Evolutionary conservation across 805 yeast genomes (phyloP), one percentile per base, ranked within the genome.

Genomic region (Starmera quercuum): DNA sequence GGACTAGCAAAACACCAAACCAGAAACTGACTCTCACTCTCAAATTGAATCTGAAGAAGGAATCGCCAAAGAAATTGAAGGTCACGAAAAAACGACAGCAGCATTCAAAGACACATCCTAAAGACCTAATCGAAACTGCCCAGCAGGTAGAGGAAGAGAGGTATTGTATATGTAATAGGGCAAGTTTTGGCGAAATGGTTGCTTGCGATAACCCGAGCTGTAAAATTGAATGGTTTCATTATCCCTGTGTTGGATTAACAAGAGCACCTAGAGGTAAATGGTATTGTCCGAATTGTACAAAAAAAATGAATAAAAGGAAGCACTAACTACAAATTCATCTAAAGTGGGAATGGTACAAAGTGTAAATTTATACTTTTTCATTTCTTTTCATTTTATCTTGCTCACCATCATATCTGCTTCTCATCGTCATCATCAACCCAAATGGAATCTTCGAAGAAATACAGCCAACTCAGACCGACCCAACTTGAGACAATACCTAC

Each of bases 381-480:
- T 21, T 21, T 9, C 12, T 21, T 21, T 21, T 21, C 12, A 9
- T 21, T 21, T 21, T 23, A 23, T 23, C 7, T 23, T n/a, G 12
- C 2, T 23, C 7, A 23, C 13, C 12, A 9, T 12, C 24, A 21
- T 9, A 9, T 14, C 10, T 16, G 18, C 18, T 26, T 16, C 11
- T 26, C 20, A 11, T 26, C 41, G 16, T 19, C 30, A 7, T 31
- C 31, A 13, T 44, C 39, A 8, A 34, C 61, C 86, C 87, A 80
- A 3, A 82, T 63, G 6, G 73, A 66, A 47, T 86, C 95, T 51
- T 83, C 88, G 35, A 84, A 76, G 54, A 86, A 84, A 51, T 84
- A 88, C 34, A 83, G 61, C 95, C 95, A 88, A 39, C 83, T 77
- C 44, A 87, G 72, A 7, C 94, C 92, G 42, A 81, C 71, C 95